Percentiles rank a stretch among this genome's conserved stretches.
phyloP scores from a whole-genome alignment of 2,329 filamentous ascomycete species.

The Sclerotinia spermophila region DNA sequence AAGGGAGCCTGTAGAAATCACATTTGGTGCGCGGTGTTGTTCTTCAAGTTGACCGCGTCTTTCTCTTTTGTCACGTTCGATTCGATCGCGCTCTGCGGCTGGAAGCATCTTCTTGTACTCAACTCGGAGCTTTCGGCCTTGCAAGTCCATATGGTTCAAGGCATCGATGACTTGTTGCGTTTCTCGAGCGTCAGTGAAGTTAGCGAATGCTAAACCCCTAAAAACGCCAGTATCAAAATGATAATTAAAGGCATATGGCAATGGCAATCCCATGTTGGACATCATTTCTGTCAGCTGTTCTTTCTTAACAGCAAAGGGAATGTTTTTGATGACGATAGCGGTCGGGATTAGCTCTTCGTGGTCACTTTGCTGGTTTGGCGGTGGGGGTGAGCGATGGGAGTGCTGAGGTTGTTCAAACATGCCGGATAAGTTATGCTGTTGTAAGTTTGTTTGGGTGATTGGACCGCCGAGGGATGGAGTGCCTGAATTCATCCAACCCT shows the following conservation, averaged over 20 bases:
- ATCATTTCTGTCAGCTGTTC: slow-evolving; percentile 90
- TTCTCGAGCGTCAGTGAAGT: slow-evolving; percentile 94
- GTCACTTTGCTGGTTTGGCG: slow-evolving; percentile 22
- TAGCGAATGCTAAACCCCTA: slow-evolving; percentile 91
- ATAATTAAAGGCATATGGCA: slow-evolving; percentile 99
- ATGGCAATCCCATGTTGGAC: slow-evolving; percentile 87
- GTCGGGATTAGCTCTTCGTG: slow-evolving; percentile 90
- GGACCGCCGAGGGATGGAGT: slow-evolving; percentile 43
- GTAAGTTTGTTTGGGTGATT: slow-evolving; percentile 11
- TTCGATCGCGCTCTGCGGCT: slow-evolving; percentile 87
- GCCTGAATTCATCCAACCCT: slow-evolving; percentile 48
- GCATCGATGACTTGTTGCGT: slow-evolving; percentile 88
- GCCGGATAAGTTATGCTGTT: slow-evolving; percentile 28
- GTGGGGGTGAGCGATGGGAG: slow-evolving; percentile 26
- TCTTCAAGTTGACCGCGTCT: slow-evolving; percentile 94
- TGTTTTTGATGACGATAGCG: slow-evolving; percentile 99
- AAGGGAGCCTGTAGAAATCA: slow-evolving; percentile 48
- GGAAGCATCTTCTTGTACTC: slow-evolving; percentile 99
- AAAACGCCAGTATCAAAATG: slow-evolving; percentile 99
- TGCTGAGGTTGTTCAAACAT: slow-evolving; percentile 27
- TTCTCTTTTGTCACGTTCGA: slow-evolving; percentile 95
- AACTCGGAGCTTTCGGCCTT: slow-evolving; percentile 88
- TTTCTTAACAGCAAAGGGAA: slow-evolving; percentile 96
- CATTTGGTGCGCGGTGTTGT: slow-evolving; percentile 68
- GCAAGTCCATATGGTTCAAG: slow-evolving; percentile 93